Evolutionary conservation across 148 eudicot genomes (phyloP), one percentile per base, ranked within the genome.

Genomic region (Hydrangea macrophylla): DNA sequence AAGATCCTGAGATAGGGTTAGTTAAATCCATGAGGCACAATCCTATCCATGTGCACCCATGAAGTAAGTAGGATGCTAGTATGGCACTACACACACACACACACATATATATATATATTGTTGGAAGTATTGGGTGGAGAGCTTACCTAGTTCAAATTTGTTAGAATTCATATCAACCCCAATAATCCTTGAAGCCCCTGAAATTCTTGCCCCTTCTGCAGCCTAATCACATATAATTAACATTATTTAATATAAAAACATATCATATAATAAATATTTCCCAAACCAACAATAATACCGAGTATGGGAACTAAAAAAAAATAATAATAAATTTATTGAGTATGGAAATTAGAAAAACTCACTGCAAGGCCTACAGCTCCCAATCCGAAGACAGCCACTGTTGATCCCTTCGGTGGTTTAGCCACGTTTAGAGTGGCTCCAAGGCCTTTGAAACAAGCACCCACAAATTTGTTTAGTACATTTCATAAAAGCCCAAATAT

Each of bases 281-380:
- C n/a, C n/a, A n/a, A n/a, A n/a, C n/a, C n/a, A n/a, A n/a, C n/a
- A n/a, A n/a, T n/a, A n/a, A n/a, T n/a, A n/a, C n/a, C n/a, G n/a
- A n/a, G n/a, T n/a, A n/a, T n/a, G n/a, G n/a, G n/a, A n/a, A n/a
- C n/a, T n/a, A n/a, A n/a, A n/a, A n/a, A n/a, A n/a, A n/a, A n/a
- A n/a, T n/a, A n/a, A n/a, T n/a, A n/a, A n/a, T n/a, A n/a, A n/a
- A n/a, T n/a, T n/a, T n/a, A n/a, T n/a, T n/a, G n/a, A n/a, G 24
- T 18, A 33, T 18, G 1, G 17, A 58, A 36, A 26, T 0, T 67
- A 55, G 53, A 24, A 35, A 23, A 51, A 85, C 97, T 87, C 75
- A 92, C 96, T 59, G 91, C 96, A 61, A 89, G 87, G 70, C 93
- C 96, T 11, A 89, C 97, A 60, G 97, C 92, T 33, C 97, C 96